Percentiles rank a stretch among this genome's conserved stretches.
phyloP scores from a whole-genome alignment of 257 asterid genomes.

The Ocimum tenuiflorum region DNA sequence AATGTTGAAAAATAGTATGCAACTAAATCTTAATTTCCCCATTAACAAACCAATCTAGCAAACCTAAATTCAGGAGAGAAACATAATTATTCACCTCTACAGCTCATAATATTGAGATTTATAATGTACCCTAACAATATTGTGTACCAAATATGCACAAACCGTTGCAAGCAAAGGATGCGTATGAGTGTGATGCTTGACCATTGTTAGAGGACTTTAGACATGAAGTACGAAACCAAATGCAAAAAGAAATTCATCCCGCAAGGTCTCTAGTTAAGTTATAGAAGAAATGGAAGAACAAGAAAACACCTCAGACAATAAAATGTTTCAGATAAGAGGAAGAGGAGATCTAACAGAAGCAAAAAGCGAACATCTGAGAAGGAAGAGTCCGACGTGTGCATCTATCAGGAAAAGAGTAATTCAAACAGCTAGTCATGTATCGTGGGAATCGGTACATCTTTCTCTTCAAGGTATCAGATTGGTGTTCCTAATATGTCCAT shows the following conservation, averaged over 20 bases:
- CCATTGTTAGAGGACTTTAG: not conserved
- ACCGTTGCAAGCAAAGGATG: no score
- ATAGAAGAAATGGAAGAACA: not conserved
- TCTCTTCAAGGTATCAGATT: not conserved
- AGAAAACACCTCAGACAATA: not conserved
- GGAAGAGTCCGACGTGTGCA: not conserved
- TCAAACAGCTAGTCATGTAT: no score
- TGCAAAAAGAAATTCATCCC: not conserved
- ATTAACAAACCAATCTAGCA: not conserved
- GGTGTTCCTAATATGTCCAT: not conserved
- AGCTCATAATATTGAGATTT: not conserved
- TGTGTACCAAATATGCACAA: not conserved
- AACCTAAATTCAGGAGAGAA: not conserved
- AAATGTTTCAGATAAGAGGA: not conserved
- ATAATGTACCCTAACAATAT: no score
- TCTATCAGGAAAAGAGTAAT: no score
- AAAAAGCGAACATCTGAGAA: not conserved
- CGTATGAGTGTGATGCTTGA: not conserved
- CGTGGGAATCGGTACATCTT: no score
- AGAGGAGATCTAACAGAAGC: not conserved
- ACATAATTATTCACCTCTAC: not conserved
- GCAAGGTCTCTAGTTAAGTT: not conserved
- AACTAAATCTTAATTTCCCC: not conserved
- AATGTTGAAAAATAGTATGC: not conserved
- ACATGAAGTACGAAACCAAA: not conserved